Base-by-base conservation (phyloP, 1,139 yeast genomes). In the Lizanozyma gosingica region DNA sequence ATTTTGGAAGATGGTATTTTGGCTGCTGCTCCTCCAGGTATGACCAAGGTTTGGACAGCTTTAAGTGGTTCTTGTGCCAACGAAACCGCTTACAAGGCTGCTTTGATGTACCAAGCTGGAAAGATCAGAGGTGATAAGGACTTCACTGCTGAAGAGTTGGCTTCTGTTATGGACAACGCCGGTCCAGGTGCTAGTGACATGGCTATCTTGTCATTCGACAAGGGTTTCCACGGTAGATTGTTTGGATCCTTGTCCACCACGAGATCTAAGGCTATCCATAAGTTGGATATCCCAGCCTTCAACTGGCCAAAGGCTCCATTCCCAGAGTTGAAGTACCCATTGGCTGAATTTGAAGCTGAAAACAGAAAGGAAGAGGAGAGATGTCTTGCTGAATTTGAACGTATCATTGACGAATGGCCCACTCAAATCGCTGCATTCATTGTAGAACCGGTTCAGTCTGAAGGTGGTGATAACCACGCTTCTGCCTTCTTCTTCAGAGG, bases 401-500 rank as follows among this genome's bases (percentile, higher is more conserved):
- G 73, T 18, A 57, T 78, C 45, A 68, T 80, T 59, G 59, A 67
- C 47, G 64, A 67, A 37, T 79, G 84, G 83, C 59, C 65, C 33
- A 60, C 69, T 41, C 88, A 90, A 41, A 79, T 83, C 53, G 92
- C 92, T 18, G 92, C 85, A 44, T 69, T 81, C 36, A 74, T 83
- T 50, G 74, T 82, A 42, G 94, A 83, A 65, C 94, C 94, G 46
- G 78, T 84, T 47, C 94, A 83, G 63, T 79, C 90, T 33, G 94
- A 83, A 65, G 94, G 94, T 58, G 94, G 94, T 58, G 94, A 83
- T 63, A 83, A 83, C 69, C 94, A 83, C 57, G 94, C 84, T 14
- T 78, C 87, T 35, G 71, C 76, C 27, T 73, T 63, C 35, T 84
- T 82, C 64, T 83, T 83, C 82, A 90, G 82, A 62, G 84, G 86